These are phyloP conservation scores for Stromatinia cepivora DNA, from an alignment of 2,329 filamentous ascomycete genomes.

Conservation along the genomic window DNA sequence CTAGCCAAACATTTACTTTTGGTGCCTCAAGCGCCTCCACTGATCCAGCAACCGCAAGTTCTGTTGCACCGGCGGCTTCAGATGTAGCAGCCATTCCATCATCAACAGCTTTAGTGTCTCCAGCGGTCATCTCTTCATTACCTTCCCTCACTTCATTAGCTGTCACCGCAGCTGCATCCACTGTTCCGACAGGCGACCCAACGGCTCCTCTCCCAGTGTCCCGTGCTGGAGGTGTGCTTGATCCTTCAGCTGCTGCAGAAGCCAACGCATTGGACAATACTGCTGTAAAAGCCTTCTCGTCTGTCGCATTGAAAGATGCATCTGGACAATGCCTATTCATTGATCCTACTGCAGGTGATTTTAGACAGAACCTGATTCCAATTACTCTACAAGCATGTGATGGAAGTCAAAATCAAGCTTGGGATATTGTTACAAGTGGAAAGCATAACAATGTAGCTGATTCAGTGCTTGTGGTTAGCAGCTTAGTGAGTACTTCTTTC, in stretches of 20 bases:
- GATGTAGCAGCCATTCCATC: neutral
- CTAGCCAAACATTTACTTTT: constrained; percentile 46
- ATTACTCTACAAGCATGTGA: constrained; percentile 47
- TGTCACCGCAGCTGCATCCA: neutral
- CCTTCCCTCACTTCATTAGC: neutral
- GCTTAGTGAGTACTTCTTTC: constrained; percentile 43
- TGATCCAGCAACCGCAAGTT: neutral
- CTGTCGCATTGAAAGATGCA: constrained; percentile 46
- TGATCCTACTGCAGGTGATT: constrained; percentile 48
- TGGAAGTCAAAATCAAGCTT: constrained; percentile 45
- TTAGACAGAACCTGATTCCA: constrained; percentile 48
- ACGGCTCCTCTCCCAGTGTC: constrained; percentile 7
- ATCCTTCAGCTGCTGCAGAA: constrained; percentile 39
- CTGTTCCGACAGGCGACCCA: constrained; percentile 7
- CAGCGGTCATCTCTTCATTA: neutral
- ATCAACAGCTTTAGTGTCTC: neutral
- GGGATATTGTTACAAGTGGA: constrained; percentile 50
- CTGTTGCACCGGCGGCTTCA: neutral
- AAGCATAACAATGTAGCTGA: constrained; percentile 51
- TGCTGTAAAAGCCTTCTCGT: constrained; percentile 46
- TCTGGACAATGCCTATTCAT: constrained; percentile 47
- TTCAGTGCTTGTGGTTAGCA: constrained; percentile 55
- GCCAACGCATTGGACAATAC: constrained; percentile 47
- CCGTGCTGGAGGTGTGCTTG: constrained; percentile 16
- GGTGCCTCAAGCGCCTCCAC: constrained; percentile 20